Base-by-base conservation (phyloP, 768 basidiomycete species). In the Boletus barrowsii region DNA sequence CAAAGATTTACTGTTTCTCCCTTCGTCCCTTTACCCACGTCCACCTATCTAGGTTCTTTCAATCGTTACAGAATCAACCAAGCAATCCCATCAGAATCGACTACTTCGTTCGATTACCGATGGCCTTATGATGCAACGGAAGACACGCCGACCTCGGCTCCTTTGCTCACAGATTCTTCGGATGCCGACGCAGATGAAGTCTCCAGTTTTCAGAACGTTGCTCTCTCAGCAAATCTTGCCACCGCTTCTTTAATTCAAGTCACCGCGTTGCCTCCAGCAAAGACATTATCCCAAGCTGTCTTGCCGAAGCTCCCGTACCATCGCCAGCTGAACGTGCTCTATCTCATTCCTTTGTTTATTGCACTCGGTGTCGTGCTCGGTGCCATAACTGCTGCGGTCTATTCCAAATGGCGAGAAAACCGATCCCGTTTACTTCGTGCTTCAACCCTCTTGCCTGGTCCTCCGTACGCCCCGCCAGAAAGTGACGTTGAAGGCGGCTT, bases 51-150 rank as follows among this genome's bases (percentile, higher is more conserved):
- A 63, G 63, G 58, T 35, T 17, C 37, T 37, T 32, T 32, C 44
- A 47, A 33, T 20, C 42, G 26, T 40, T 46, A 59, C 51, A 55
- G 52, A 50, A 53, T 61, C 17, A 60, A 63, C 33, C 63, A 61
- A 45, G 61, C 51, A 48, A 39, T 59, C 20, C 49, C 51, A 39
- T 48, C 42, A n/a, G 32, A 42, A 0, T 10, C 54, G 13, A 58
- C 54, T 5, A 64, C 69, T 15, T 67, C 69, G 42, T 68, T 62
- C 47, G 66, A 72, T 54, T 68, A 72, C 53, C 73, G 68, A 76
- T 76, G 67, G 75, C 71, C 73, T 1, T 69, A 74, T 24, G 61
- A 74, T 24, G 62, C 70, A 15, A 62, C 56, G 6, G 69, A 61
- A 36, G 65, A 59, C 33, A 26, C 59, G 10, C 60, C 68, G 5